phyloP scores from a whole-genome alignment of 2,329 filamentous ascomycete species.

The Canariomyces notabilis region DNA sequence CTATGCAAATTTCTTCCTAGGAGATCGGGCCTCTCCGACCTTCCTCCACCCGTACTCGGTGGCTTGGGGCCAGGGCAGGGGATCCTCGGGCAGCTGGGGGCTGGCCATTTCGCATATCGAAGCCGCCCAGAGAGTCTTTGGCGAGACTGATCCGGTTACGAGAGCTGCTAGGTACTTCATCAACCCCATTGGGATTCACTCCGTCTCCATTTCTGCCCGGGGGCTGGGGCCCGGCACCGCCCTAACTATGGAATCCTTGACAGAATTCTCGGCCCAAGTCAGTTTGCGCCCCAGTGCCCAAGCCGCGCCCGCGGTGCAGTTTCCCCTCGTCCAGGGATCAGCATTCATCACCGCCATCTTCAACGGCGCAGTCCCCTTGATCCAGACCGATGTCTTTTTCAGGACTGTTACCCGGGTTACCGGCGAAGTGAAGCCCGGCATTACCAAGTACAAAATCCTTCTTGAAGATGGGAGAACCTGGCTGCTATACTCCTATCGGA shows the following conservation, averaged over 20 bases:
- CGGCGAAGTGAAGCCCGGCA: slow-evolving; percentile 54
- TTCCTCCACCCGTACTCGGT: slow-evolving; percentile 75
- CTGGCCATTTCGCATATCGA: slow-evolving; percentile 73
- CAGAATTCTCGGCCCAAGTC: slow-evolving; percentile 59
- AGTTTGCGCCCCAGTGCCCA: slow-evolving; percentile 55
- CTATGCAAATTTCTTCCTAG: slow-evolving; percentile 75
- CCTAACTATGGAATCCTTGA: slow-evolving; percentile 50
- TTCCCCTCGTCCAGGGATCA: slow-evolving; percentile 87
- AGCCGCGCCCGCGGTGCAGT: slow-evolving; percentile 58
- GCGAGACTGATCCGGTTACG: slow-evolving; percentile 48
- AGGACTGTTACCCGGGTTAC: slow-evolving; percentile 55
- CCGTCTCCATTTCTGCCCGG: slow-evolving; percentile 70
- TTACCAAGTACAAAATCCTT: slow-evolving; percentile 70
- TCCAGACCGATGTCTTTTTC: slow-evolving; percentile 74
- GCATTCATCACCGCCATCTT: slow-evolving; percentile 79
- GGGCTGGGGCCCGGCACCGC: slow-evolving; percentile 62
- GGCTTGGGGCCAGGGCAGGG: slow-evolving; percentile 60
- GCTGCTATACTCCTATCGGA: slow-evolving; percentile 71
- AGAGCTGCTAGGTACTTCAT: slow-evolving; percentile 67
- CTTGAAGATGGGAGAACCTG: slow-evolving; percentile 71
- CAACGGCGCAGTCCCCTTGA: slow-evolving; percentile 60
- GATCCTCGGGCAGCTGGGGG: slow-evolving; percentile 65
- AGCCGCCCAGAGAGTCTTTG: slow-evolving; percentile 60
- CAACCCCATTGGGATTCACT: slow-evolving; percentile 78
- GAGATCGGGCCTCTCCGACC: slow-evolving; percentile 60